Conservation (phyloP, 441 rosid species). For the Adansonia rubrostipa region DNA sequence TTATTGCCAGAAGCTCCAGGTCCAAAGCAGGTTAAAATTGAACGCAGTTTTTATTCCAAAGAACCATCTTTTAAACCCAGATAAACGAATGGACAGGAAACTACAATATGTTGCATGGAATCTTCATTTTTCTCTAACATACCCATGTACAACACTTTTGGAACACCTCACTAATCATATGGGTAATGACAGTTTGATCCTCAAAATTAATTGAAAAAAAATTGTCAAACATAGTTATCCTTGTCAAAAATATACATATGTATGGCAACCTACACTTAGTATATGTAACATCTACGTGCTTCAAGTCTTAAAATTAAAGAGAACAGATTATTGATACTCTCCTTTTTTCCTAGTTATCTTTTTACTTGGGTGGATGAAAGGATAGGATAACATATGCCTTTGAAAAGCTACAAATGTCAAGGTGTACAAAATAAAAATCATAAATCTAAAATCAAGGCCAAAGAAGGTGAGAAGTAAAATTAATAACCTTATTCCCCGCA, state of each 20-base stretch:
- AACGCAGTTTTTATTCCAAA: background rate
- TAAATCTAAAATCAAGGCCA: constrained; percentile 4
- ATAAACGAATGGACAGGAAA: background rate
- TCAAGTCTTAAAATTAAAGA: background rate
- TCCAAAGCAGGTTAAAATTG: background rate
- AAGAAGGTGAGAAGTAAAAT: constrained; percentile 20
- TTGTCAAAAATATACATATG: background rate
- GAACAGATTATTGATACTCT: background rate
- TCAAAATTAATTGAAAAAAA: background rate
- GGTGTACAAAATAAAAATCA: constrained; percentile 14
- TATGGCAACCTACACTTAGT: background rate
- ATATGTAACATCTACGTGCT: background rate
- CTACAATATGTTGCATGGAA: background rate
- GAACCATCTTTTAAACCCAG: background rate
- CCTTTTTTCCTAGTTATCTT: background rate
- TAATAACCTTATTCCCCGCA: constrained; percentile 60
- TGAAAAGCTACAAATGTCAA: constrained; percentile 3
- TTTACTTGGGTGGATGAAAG: background rate
- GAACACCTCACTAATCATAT: background rate
- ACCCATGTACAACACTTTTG: background rate
- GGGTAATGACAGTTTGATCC: background rate
- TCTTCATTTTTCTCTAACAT: background rate
- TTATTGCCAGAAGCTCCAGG: background rate
- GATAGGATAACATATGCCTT: background rate
- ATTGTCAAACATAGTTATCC: background rate